Base-by-base conservation (phyloP, 225 moss, liverwort and hornwort genomes). In the Polytrichum commune region DNA sequence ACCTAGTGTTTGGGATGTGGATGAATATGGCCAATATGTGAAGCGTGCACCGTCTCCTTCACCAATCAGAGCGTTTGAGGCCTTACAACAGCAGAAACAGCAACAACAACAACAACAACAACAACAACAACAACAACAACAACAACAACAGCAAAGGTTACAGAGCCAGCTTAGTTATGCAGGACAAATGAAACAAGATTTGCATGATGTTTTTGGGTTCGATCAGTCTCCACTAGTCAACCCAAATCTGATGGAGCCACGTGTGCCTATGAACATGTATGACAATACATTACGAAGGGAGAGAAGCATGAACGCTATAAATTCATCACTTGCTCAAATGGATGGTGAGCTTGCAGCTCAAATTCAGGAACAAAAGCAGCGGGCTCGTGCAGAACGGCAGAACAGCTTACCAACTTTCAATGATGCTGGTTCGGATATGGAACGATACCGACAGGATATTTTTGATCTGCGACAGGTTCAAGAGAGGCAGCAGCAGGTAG, bases 1-100 rank as follows among this genome's bases (percentile, higher is more conserved):
- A 62, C 91, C 92, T 30, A 91, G 98, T 73, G 95, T 93, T 13
- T 98, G 98, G 98, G 98, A 98, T 81, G 92, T 98, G 2, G 95
- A 98, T 67, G 98, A 98, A 75, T 98, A 80, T 74, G 95, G 93
- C 10, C 97, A 95, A 77, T 95, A 91, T 73, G 95, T 93, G 70
- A 83, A 81, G 82, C 96, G 93, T 53, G 87, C 93, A 13, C 93
- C 91, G 82, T 88, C 96, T 74, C 93, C 93, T 71, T 83, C 89
- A 71, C 90, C 92, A 25, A 68, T 79, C 78, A 88, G 90, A 35
- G 69, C 88, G 22, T 92, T 86, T 53, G 96, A 93, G 55, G 73
- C 83, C 65, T 83, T 85, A 56, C 81, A 79, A 68, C 86, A 84
- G 2, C 92, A 88, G 23, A 85, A 89, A 8, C 87, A 81, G 1